Conservation (phyloP, 129 eudicot species). For the Artemisia argyi region DNA sequence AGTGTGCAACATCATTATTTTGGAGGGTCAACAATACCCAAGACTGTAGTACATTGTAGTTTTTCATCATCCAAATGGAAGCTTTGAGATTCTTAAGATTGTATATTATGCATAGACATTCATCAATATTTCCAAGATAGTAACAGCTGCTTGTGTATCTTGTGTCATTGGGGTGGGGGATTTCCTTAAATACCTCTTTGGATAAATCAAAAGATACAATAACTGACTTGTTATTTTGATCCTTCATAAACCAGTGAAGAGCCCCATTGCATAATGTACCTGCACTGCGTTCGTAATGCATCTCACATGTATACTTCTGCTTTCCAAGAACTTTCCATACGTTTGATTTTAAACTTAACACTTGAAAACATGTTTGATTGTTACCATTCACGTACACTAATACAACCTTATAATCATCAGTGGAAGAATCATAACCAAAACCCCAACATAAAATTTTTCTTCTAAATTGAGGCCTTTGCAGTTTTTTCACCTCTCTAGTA, state of each 20-base stretch:
- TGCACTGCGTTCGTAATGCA: neutral
- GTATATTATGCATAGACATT: neutral
- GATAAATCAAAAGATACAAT: too few species aligned
- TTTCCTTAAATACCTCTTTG: too few species aligned
- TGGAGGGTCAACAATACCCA: neutral
- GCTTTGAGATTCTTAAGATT: neutral
- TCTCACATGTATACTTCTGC: neutral
- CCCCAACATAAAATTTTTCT: neutral
- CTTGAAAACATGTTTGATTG: neutral
- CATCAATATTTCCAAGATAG: neutral
- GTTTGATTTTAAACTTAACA: conserved; percentile 3
- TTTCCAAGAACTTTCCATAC: neutral
- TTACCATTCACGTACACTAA: neutral
- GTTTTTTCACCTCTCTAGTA: neutral
- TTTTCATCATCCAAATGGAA: neutral
- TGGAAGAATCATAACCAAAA: conserved; percentile 12
- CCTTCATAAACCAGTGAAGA: too few species aligned
- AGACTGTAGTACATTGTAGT: neutral
- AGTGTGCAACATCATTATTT: neutral
- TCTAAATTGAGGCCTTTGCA: neutral
- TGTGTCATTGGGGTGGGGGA: too few species aligned
- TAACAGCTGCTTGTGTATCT: too few species aligned
- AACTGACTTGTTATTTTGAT: too few species aligned
- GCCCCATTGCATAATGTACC: neutral
- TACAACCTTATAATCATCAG: neutral